These are phyloP conservation scores for Prunus davidiana DNA, from an alignment of 306 rosid genomes.

Conservation along the genomic window DNA sequence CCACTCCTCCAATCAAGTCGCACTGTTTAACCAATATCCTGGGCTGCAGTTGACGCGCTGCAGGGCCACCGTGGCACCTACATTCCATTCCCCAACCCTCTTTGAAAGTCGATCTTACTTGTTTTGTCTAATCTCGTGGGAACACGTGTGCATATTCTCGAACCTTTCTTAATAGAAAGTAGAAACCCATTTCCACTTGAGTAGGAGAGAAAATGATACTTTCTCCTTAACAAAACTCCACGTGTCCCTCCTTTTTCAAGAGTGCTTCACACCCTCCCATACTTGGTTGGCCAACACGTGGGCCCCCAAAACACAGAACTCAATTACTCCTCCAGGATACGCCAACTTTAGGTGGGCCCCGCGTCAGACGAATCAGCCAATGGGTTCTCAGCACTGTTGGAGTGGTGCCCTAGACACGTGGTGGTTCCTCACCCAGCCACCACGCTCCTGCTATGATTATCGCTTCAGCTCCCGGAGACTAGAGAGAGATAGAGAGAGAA, in stretches of 20 bases:
- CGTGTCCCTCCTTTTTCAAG: constrained; percentile 43
- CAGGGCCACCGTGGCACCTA: background rate
- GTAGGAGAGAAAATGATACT: constrained; percentile 45
- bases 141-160: constrained; percentile 48
- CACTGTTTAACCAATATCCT: background rate
- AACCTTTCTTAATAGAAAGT: constrained; percentile 18
- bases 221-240: constrained; percentile 39
- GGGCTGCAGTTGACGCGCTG: background rate
- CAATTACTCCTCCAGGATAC: constrained; percentile 34
- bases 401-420: constrained; percentile 71
- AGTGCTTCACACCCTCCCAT: constrained; percentile 26
- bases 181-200: constrained; percentile 25
- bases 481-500: constrained; percentile 2
- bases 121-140: constrained; percentile 17
- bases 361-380: constrained; percentile 26
- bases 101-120: background rate
- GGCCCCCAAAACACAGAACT: constrained; percentile 35
- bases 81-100: background rate
- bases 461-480: constrained; percentile 40
- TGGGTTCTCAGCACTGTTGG: constrained; percentile 20
- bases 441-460: constrained; percentile 60
- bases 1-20: background rate
- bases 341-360: constrained; percentile 33
- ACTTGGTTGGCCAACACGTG: constrained; percentile 27
- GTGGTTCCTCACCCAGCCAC: constrained; percentile 48